Percentiles rank a stretch among this genome's conserved stretches.
phyloP scores from a whole-genome alignment of 441 rosid genomes.

The Hura crepitans region DNA sequence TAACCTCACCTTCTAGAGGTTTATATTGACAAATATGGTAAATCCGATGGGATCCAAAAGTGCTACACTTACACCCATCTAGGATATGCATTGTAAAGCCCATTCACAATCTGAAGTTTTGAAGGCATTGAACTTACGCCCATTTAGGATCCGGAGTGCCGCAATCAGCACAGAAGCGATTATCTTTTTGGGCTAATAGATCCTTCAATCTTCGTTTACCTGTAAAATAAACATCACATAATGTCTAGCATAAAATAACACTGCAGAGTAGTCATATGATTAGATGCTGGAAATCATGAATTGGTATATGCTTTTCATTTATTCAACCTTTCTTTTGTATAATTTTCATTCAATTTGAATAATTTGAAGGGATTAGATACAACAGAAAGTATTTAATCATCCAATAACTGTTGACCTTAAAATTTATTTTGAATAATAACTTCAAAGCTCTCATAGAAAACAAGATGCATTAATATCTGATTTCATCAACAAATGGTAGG shows the following conservation, averaged over 20 bases:
- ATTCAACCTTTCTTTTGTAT: not conserved
- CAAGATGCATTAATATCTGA: not conserved
- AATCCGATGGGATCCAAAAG: not conserved
- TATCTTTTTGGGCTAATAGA: conserved; percentile 65
- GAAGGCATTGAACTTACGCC: conserved; percentile 66
- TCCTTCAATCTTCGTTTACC: conserved; percentile 78
- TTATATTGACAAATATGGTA: not conserved
- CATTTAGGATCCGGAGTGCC: conserved; percentile 95
- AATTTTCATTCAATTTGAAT: not conserved
- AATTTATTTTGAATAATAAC: not conserved
- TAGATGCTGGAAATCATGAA: not conserved
- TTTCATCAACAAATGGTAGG: conserved; percentile 5
- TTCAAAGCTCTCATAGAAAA: not conserved
- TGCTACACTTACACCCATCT: not conserved
- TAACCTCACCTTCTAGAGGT: not conserved
- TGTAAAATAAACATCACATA: conserved; percentile 25
- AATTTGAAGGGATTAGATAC: not conserved
- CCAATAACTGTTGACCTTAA: not conserved
- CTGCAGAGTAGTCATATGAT: not conserved
- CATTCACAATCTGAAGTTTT: conserved; percentile 11
- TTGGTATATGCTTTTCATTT: not conserved
- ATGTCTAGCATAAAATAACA: conserved; percentile 2
- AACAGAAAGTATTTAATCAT: not conserved
- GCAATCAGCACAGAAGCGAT: conserved; percentile 90
- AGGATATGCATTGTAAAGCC: conserved; percentile 10